These are phyloP conservation scores for Penicillium samsonianum DNA, from an alignment of 495 filamentous ascomycete species.

Conservation along the genomic window DNA sequence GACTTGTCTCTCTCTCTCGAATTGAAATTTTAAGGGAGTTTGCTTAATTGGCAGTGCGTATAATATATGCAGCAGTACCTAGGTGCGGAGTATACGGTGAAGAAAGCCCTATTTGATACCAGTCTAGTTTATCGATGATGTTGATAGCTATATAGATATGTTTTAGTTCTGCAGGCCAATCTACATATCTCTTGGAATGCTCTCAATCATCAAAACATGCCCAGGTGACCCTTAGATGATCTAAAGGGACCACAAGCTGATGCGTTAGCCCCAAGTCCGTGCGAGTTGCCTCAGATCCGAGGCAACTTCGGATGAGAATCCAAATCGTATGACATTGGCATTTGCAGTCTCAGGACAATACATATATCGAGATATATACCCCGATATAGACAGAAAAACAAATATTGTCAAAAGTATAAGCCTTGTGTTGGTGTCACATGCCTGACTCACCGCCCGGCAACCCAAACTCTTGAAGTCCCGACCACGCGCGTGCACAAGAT, in stretches of 20 bases:
- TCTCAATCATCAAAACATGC: not conserved
- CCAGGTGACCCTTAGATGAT: not conserved
- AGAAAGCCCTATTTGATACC: not conserved
- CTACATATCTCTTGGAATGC: not conserved
- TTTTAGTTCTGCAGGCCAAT: not conserved
- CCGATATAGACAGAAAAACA: not conserved
- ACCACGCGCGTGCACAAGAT: not conserved
- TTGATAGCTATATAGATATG: not conserved
- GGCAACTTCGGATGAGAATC: not conserved
- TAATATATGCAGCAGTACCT: not conserved
- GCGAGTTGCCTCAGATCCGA: slow-evolving; percentile 2
- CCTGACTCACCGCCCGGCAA: slow-evolving; percentile 16
- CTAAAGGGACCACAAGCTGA: not conserved
- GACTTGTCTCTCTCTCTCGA: not conserved
- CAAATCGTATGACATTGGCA: slow-evolving; percentile 1
- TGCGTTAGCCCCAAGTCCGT: not conserved
- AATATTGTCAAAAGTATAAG: not conserved
- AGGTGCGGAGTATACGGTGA: not conserved
- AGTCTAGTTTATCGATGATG: not conserved
- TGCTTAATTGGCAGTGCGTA: not conserved
- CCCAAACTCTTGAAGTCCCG: slow-evolving; percentile 3
- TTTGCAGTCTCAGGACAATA: not conserved
- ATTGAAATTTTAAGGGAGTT: not conserved
- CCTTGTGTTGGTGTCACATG: slow-evolving; percentile 11
- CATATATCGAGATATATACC: not conserved